Evolutionary conservation across 441 rosid genomes (phyloP).

Genomic region (Lepidium campestre): DNA sequence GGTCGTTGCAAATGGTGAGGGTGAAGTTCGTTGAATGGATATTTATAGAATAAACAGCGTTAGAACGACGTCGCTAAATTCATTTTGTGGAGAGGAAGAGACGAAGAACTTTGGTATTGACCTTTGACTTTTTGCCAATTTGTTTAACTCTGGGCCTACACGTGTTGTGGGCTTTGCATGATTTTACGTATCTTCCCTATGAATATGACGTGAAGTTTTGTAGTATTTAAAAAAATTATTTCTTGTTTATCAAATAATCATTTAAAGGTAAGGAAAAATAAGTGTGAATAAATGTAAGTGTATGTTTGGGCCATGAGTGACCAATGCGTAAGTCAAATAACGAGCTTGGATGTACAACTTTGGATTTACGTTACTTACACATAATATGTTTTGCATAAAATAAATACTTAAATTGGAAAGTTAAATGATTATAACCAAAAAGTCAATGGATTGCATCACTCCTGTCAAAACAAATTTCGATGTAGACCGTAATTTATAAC

Average conservation of each 20-base stretch:
- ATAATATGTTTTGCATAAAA: neutral
- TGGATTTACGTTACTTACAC: neutral
- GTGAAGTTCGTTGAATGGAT: neutral
- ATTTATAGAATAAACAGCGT: conserved; percentile 8
- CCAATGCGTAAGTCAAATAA: too few relatives aligned
- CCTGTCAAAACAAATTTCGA: neutral
- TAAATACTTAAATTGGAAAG: neutral
- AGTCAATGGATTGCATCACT: conserved; percentile 11
- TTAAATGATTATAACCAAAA: neutral
- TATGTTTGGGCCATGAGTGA: too few relatives aligned
- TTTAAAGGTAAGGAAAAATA: too few relatives aligned
- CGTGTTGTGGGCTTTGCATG: conserved; percentile 1
- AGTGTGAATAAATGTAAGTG: too few relatives aligned
- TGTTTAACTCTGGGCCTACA: conserved; percentile 15
- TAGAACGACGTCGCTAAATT: neutral
- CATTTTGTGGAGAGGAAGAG: neutral
- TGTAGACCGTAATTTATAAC: conserved; percentile 9
- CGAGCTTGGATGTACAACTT: neutral
- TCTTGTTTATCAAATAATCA: too few relatives aligned
- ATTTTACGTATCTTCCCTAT: conserved; percentile 3
- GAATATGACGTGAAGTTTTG: neutral
- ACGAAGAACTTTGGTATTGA: conserved; percentile 5
- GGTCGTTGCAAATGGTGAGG: neutral
- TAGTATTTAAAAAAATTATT: too few relatives aligned
- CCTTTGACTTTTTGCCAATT: neutral